Evolutionary conservation across 257 asterid species (phyloP).

Genomic region (Solanum corneliomulleri): DNA sequence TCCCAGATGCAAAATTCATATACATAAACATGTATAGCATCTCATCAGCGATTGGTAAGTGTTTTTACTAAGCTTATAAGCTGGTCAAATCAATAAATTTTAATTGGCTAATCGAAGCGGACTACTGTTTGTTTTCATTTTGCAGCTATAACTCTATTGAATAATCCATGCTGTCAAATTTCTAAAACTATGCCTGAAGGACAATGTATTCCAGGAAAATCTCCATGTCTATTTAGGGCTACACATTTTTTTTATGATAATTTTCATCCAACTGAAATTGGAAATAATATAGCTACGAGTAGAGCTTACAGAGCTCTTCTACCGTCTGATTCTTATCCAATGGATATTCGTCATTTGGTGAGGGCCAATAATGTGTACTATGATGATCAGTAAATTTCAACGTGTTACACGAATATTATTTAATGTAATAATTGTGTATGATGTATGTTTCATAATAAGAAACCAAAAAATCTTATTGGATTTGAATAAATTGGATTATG

Average conservation of each 20-base stretch:
- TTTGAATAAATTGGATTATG: neutral
- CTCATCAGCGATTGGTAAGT: constrained; percentile 19
- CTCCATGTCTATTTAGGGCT: constrained; percentile 17
- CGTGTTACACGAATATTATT: neutral
- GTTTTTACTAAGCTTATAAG: neutral
- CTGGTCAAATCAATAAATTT: too few species aligned
- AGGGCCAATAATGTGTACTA: neutral
- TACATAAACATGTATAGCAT: constrained; percentile 32
- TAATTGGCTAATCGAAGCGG: neutral
- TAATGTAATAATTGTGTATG: neutral
- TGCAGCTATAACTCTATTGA: neutral
- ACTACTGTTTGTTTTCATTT: neutral
- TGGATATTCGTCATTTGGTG: constrained; percentile 15
- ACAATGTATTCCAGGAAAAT: constrained; percentile 1
- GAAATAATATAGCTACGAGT: neutral
- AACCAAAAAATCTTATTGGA: neutral
- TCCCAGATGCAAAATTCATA: constrained; percentile 24
- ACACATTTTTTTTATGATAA: constrained; percentile 16
- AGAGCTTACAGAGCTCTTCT: constrained; percentile 14
- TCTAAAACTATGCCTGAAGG: neutral
- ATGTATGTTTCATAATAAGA: neutral
- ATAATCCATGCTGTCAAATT: constrained; percentile 24
- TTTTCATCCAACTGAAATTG: constrained; percentile 16
- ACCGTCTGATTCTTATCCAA: constrained; percentile 22
- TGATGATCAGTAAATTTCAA: neutral